These are phyloP conservation scores for Coniella lustricola DNA, from an alignment of 2,329 filamentous ascomycete species.

Conservation along the genomic window DNA sequence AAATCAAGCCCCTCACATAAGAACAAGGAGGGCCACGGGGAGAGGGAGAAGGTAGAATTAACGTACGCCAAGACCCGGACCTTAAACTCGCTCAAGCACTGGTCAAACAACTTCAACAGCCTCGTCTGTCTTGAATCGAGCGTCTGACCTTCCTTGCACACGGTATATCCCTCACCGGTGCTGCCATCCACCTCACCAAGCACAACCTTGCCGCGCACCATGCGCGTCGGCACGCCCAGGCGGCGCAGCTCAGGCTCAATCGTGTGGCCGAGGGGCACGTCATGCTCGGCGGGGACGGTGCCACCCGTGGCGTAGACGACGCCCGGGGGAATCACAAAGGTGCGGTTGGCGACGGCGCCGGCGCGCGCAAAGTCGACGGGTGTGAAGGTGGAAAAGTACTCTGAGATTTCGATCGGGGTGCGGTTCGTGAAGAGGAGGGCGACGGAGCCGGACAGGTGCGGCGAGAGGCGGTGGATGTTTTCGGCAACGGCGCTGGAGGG, in stretches of 20 bases:
- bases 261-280: slow-evolving; percentile 79
- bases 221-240: slow-evolving; percentile 79
- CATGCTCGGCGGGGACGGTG: slow-evolving; percentile 70
- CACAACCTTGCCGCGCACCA: slow-evolving; percentile 82
- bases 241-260: slow-evolving; percentile 86
- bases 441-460: slow-evolving; percentile 71
- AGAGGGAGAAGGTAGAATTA: background rate
- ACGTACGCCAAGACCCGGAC: slow-evolving; percentile 69
- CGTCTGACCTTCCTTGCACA: slow-evolving; percentile 79
- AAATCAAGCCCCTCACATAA: background rate
- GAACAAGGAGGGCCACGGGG: too few species aligned
- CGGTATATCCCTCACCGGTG: slow-evolving; percentile 53
- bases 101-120: slow-evolving; percentile 86
- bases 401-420: slow-evolving; percentile 54
- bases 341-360: slow-evolving; percentile 65
- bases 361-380: slow-evolving; percentile 89
- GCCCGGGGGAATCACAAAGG: slow-evolving; percentile 77
- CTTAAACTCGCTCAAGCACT: slow-evolving; percentile 85
- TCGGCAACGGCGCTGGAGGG: slow-evolving; percentile 74
- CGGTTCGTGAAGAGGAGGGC: slow-evolving; percentile 88
- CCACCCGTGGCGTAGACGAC: slow-evolving; percentile 74
- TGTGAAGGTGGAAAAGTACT: slow-evolving; percentile 65
- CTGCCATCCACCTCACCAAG: slow-evolving; percentile 52
- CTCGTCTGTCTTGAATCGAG: slow-evolving; percentile 90
- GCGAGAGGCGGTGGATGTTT: slow-evolving; percentile 63